Base-by-base conservation (phyloP, 176 grass and related monocot species). In the Eragrostis curvula region DNA sequence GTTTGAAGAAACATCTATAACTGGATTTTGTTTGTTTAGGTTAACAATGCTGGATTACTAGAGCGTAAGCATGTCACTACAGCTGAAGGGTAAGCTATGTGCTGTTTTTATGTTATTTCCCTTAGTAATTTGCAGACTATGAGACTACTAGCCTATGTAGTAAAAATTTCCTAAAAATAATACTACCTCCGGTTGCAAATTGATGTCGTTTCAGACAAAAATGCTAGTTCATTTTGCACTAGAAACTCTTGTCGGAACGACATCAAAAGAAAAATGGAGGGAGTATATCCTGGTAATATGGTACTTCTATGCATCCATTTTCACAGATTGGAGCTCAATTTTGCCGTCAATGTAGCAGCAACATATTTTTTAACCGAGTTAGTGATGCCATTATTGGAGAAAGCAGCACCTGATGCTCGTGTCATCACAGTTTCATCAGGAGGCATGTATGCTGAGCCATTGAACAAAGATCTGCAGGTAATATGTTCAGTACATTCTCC, bases 41-140 rank as follows among this genome's bases (percentile, higher is more conserved):
- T 98, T 72, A 95, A 98, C 78, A 98, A 98, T 89, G 92, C 92
- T 80, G 95, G 95, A 13, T 66, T 95, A 86, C 81, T 98, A 32
- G 92, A 98, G 86, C 71, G 91, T 40, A 91, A 88, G 20, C 84
- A 84, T 77, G 69, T 72, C 16, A 93, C 55, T 50, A 98, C 95
- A 79, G 30, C 88, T 45, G 95, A 95, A 89, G 92, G 95, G 95
- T 93, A 28, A n/a, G 66, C 28, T 9, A 49, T 63, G 70, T 53
- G 20, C 0, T 83, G 12, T 28, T 71, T 79, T 7, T 45, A 49
- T 30, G 11, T 57, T 30, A 60, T 29, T 48, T 36, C n/a, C 3
- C 24, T 60, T 47, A 18, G 5, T 59, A 63, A 12, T 74, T 67
- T 64, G 53, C 65, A 73, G 10, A 78, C 14, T n/a, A n/a, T n/a